Percentiles rank a stretch among this genome's conserved stretches.
These are phyloP conservation scores for Mucor indicus DNA, from an alignment of 371 early-diverging fungal species.

Conservation along the genomic window DNA sequence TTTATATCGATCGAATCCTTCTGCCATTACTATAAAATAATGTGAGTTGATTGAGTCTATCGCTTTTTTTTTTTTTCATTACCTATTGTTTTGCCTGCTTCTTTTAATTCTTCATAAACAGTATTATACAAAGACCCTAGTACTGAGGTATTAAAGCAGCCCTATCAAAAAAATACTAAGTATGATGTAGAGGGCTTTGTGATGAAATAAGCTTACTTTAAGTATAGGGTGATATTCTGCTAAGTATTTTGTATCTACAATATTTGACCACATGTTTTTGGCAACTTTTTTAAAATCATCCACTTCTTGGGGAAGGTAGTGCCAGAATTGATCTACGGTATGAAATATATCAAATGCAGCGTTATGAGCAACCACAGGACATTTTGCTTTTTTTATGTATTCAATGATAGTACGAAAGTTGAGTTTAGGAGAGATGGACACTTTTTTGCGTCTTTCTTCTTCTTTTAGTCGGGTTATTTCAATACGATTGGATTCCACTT, in stretches of 20 bases:
- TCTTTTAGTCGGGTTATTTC: conserved; percentile 34
- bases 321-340: conserved; percentile 71
- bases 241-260: conserved; percentile 54
- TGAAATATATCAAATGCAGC: conserved; percentile 76
- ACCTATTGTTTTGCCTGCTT: conserved; percentile 43
- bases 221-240: conserved; percentile 54
- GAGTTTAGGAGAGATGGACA: conserved; percentile 25
- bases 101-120: conserved; percentile 23
- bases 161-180: not conserved
- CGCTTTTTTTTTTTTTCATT: conserved; percentile 5
- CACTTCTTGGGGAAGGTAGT: conserved; percentile 60
- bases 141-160: conserved; percentile 24
- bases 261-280: conserved; percentile 51
- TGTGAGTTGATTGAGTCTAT: too few species aligned
- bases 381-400: conserved; percentile 57
- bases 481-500: conserved; percentile 33
- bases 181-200: not conserved
- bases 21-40: conserved; percentile 21
- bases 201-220: conserved; percentile 19
- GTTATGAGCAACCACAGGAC: conserved; percentile 85
- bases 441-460: conserved; percentile 24
- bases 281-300: conserved; percentile 55
- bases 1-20: conserved; percentile 37
- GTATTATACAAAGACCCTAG: conserved; percentile 34
- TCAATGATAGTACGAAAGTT: conserved; percentile 83